Percentiles rank a stretch among this genome's conserved stretches.
Conservation (phyloP, 768 basidiomycete genomes). For the Boletus subparvulus region DNA sequence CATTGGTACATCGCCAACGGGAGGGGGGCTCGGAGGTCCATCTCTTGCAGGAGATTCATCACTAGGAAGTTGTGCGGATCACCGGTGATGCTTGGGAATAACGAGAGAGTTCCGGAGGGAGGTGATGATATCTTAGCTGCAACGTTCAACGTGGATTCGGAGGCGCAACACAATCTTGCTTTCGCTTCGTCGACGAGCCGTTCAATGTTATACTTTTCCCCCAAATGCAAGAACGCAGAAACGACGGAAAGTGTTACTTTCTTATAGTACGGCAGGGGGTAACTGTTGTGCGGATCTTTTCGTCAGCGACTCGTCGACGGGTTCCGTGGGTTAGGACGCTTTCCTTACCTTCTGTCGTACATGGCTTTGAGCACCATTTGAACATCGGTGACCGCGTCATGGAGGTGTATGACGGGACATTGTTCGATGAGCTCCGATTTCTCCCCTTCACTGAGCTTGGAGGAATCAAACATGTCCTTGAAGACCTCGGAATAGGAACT, state of each 20-base stretch:
- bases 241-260: slow-evolving; percentile 4
- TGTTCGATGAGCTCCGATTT: neutral
- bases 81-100: slow-evolving; percentile 1
- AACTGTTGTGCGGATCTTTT: slow-evolving; percentile 2
- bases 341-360: slow-evolving; percentile 16
- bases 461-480: slow-evolving; percentile 3
- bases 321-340: neutral
- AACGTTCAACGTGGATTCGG: neutral
- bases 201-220: slow-evolving; percentile 24
- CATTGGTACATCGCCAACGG: slow-evolving; percentile 16
- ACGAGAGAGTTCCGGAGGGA: neutral
- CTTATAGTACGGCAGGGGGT: slow-evolving; percentile 5
- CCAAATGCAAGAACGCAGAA: slow-evolving; percentile 17
- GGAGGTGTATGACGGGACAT: slow-evolving; percentile 20
- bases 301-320: neutral
- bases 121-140: slow-evolving; percentile 4
- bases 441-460: neutral
- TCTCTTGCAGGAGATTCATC: slow-evolving; percentile 17
- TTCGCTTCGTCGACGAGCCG: slow-evolving; percentile 10
- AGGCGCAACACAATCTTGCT: slow-evolving; percentile 1
- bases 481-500: slow-evolving; percentile 4
- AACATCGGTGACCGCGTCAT: slow-evolving; percentile 12
- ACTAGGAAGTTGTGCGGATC: slow-evolving; percentile 19
- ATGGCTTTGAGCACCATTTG: slow-evolving; percentile 14
- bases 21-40: slow-evolving; percentile 5